Evolutionary conservation across 108 stramenopile genomes (phyloP).

Genomic region (Poteriospumella lacustris): DNA sequence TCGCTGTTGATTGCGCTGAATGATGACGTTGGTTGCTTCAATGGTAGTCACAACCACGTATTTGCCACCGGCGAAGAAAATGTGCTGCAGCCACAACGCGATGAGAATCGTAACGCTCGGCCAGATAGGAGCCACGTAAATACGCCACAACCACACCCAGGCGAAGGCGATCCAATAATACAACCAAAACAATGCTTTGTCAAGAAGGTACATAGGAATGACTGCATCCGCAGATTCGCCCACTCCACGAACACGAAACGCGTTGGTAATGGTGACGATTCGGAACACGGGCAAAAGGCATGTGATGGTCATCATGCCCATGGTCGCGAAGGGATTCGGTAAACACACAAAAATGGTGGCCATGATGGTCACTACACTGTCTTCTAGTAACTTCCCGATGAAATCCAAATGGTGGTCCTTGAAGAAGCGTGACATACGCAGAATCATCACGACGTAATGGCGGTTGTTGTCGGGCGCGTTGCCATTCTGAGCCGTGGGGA

Average conservation of each 20-base stretch:
- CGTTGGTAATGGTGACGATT: neutral
- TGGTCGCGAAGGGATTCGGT: neutral
- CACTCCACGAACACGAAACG: neutral
- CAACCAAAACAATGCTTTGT: neutral
- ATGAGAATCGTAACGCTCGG: neutral
- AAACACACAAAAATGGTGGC: neutral
- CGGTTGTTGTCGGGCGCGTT: neutral
- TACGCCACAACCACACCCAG: neutral
- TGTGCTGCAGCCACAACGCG: constrained; percentile 14
- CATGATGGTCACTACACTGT: neutral
- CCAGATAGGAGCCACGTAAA: neutral
- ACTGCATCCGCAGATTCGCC: neutral
- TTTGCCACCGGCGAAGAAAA: constrained; percentile 6
- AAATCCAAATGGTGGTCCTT: neutral
- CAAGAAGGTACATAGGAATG: neutral
- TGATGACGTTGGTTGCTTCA: too few species aligned
- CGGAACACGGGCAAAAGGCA: neutral
- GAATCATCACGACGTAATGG: neutral
- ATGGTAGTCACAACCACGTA: too few species aligned
- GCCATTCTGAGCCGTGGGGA: neutral
- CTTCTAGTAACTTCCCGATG: neutral
- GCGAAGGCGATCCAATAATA: neutral
- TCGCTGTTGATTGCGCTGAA: too few species aligned
- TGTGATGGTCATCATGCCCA: neutral
- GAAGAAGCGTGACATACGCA: neutral